Conservation (phyloP, 2,329 filamentous ascomycete genomes). For the Ramularia collo-cygni region DNA sequence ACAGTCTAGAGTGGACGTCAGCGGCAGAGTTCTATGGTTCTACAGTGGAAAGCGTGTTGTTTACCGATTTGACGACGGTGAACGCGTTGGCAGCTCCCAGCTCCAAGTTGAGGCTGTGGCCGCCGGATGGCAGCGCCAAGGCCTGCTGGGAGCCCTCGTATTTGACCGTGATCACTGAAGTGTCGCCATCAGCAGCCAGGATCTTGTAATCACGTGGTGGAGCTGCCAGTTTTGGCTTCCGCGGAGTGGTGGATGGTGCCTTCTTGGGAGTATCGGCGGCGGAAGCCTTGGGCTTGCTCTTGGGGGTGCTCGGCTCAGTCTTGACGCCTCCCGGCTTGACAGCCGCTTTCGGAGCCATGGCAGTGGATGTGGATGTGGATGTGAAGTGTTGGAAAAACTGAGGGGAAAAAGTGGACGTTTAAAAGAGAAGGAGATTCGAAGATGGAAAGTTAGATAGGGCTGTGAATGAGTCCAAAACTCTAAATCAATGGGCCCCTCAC, state of each 20-base stretch:
- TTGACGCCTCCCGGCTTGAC: background rate
- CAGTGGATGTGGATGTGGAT: constrained; percentile 1
- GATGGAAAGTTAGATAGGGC: no score
- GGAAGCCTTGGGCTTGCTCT: constrained; percentile 9
- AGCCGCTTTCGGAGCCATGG: constrained; percentile 5
- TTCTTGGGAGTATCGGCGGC: constrained; percentile 6
- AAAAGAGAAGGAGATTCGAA: no score
- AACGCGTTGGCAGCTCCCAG: constrained; percentile 28
- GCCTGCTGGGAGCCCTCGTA: constrained; percentile 20
- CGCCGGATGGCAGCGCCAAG: constrained; percentile 15
- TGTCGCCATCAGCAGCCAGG: constrained; percentile 4
- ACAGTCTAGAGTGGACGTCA: constrained; percentile 17
- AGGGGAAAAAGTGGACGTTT: no score
- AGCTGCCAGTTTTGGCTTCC: constrained; percentile 9
- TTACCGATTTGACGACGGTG: constrained; percentile 27
- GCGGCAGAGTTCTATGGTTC: background rate
- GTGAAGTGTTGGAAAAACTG: no score
- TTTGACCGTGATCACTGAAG: constrained; percentile 19
- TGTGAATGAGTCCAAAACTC: no score
- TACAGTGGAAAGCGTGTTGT: constrained; percentile 4
- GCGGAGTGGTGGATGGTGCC: background rate
- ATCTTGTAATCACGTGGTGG: no score
- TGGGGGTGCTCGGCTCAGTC: constrained; percentile 10
- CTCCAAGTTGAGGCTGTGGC: constrained; percentile 26
- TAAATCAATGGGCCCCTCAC: no score